Evolutionary conservation across 2,329 filamentous ascomycete genomes (phyloP).

Genomic region (Alternaria longipes): DNA sequence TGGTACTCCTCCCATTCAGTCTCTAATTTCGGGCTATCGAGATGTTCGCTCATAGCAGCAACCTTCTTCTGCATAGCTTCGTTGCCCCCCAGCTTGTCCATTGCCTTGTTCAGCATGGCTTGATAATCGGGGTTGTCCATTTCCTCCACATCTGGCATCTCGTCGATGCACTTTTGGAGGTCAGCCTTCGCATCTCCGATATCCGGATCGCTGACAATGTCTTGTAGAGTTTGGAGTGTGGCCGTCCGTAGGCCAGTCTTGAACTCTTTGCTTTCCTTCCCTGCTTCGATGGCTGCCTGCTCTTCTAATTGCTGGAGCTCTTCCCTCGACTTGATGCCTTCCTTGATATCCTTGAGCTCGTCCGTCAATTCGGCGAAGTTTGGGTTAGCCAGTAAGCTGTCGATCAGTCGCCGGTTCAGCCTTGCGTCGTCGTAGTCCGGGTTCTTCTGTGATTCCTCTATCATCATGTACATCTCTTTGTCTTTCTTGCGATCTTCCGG

Average conservation of each 20-base stretch:
- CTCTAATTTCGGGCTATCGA: conserved; percentile 21
- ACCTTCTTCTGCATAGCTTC: conserved; percentile 34
- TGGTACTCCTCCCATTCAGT: conserved; percentile 24
- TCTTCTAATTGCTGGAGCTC: conserved; percentile 25
- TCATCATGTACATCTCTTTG: conserved; percentile 35
- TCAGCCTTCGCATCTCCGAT: conserved; percentile 33
- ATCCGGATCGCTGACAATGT: conserved; percentile 43
- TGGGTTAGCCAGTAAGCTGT: conserved; percentile 42
- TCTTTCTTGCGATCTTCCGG: conserved; percentile 35
- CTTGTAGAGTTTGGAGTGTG: conserved; percentile 33
- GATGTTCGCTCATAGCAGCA: conserved; percentile 17
- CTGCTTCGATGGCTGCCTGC: conserved; percentile 20
- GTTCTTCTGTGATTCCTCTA: conserved; percentile 34
- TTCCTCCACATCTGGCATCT: conserved; percentile 32
- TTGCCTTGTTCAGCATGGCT: conserved; percentile 29
- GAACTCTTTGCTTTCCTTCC: conserved; percentile 27
- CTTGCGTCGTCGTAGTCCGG: conserved; percentile 42
- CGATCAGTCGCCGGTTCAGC: conserved; percentile 38
- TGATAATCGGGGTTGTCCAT: conserved; percentile 34
- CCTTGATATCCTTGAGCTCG: conserved; percentile 40
- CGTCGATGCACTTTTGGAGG: conserved; percentile 35
- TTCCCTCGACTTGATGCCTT: conserved; percentile 28
- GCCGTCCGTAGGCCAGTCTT: conserved; percentile 26
- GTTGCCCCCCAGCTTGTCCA: conserved; percentile 34
- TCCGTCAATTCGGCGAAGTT: conserved; percentile 41